phyloP scores from a whole-genome alignment of 106 monocot species.

The Dioscorea zingiberensis region DNA sequence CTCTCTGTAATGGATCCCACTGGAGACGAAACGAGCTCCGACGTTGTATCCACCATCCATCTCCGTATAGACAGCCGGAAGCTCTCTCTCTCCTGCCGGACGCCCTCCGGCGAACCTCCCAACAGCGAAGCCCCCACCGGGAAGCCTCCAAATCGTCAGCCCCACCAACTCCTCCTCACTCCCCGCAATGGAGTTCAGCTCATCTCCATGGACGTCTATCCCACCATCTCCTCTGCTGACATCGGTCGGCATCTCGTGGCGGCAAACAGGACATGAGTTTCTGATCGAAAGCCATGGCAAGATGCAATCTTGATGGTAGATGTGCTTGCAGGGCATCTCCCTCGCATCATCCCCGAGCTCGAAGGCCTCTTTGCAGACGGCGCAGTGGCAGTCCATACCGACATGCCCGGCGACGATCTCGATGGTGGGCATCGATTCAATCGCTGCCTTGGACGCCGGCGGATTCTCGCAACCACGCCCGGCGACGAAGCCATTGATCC shows the following conservation, averaged over 20 bases:
- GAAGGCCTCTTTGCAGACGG: conserved; percentile 36
- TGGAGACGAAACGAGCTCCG: conserved; percentile 20
- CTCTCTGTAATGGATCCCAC: conserved; percentile 18
- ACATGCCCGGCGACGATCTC: conserved; percentile 9
- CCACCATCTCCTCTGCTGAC: not conserved
- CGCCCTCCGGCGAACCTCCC: conserved; percentile 43
- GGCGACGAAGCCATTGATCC: conserved; percentile 4
- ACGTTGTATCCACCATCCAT: conserved; percentile 48
- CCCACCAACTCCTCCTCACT: conserved; percentile 37
- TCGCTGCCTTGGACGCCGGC: conserved; percentile 15
- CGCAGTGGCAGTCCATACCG: conserved; percentile 17
- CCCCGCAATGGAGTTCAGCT: not conserved
- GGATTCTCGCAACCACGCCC: conserved; percentile 4
- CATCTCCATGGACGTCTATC: not conserved
- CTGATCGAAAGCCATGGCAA: conserved; percentile 26
- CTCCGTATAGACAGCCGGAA: conserved; percentile 57
- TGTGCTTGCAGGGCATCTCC: conserved; percentile 43
- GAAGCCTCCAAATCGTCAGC: conserved; percentile 64
- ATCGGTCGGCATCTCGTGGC: conserved; percentile 19
- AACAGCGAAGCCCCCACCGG: conserved; percentile 60
- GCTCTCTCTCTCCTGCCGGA: conserved; percentile 30
- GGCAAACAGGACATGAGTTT: conserved; percentile 31
- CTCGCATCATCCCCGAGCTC: conserved; percentile 17
- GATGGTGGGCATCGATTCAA: conserved; percentile 27
- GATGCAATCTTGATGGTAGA: conserved; percentile 35